Base-by-base conservation (phyloP, 2,329 filamentous ascomycete species). In the Arthroderma uncinatum region DNA sequence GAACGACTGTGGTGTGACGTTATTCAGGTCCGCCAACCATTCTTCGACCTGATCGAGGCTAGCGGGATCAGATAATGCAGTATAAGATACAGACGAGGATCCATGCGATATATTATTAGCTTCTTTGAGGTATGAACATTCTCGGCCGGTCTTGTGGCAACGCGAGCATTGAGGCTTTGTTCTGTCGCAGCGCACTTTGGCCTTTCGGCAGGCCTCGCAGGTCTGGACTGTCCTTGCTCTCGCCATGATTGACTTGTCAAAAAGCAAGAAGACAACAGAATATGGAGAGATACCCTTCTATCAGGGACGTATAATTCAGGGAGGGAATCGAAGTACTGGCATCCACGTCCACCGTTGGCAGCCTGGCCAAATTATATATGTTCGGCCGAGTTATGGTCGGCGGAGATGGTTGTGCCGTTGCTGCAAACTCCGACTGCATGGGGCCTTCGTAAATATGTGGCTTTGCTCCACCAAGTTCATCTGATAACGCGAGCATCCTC, bases 61-160 rank as follows among this genome's bases (percentile, higher is more conserved):
- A 48, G 44, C 44, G 44, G 21, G 44, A 48, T 48, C 44, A 48
- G 44, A 48, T 48, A 48, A 48, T 48, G 44, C 44, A 48, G 44
- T 48, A 21, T 30, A 48, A 14, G 44, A 30, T 14, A 21, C 21
- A 12, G 44, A 48, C 4, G 44, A 48, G 10, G 44, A 48, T 30
- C 12, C 44, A n/a, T 28, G 25, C 2, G 44, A 48, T 6, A 8
- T 9, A 12, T 12, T n/a, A n/a, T 12, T 9, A n/a, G 25, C 44
- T n/a, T 48, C 44, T 30, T 8, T 16, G 12, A 6, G 44, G 21
- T 48, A 48, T 48, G 23, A 48, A 30, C 92, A 97, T 57, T 84
- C 77, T 53, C 92, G 79, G 66, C 83, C 91, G 55, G 91, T 93
- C 73, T 95, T 96, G 58, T 83, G 82, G 72, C 92, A 96, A 66